Evolutionary conservation across 768 basidiomycete species (phyloP), one percentile per base, ranked within the genome.

Genomic region (Boletus sp.): DNA sequence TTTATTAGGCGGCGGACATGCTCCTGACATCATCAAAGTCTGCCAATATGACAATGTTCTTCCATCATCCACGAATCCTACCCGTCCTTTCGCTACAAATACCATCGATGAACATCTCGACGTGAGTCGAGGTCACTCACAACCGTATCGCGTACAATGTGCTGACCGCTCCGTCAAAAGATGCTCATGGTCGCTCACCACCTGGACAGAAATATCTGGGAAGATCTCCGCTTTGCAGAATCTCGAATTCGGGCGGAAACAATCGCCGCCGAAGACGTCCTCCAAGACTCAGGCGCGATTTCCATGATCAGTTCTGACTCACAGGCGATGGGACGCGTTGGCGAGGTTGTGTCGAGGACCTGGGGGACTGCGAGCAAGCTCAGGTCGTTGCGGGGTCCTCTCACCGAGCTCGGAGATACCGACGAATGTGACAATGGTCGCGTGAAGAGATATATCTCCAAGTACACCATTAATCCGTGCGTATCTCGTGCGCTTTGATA

Each of bases 151-250:
- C 40, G 7, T 54, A 37, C 40, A 14, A 47, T 20, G 20, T 41
- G n/a, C 51, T 61, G 40, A 55, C 36, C 42, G 48, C 14, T 14
- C 56, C 41, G 39, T 48, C 44, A 10, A 29, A 64, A 97, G 95
- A 99, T 98, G 97, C 79, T 98, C 24, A 98, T 98, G 94, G 94
- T 98, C n/a, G 97, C 94, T 71, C 96, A 99, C 71, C 96, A 99
- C 72, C 83, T 99, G 54, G 93, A 97, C 75, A 84, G 79, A 63
- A 82, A 80, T n/a, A 93, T 96, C 62, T 83, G 89, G 1, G 97
- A 99, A 75, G 97, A 99, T 63, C 79, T 98, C 41, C 84, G 90
- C 1, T 99, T 99, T 64, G 96, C 97, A 4, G 95, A 98, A 61
- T 98, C 96, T 8, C 90, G 97, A 36, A 98, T 99, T 65, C 85